These are phyloP conservation scores for Lyophyllum shimeji DNA, from an alignment of 768 basidiomycete species.

Conservation along the genomic window DNA sequence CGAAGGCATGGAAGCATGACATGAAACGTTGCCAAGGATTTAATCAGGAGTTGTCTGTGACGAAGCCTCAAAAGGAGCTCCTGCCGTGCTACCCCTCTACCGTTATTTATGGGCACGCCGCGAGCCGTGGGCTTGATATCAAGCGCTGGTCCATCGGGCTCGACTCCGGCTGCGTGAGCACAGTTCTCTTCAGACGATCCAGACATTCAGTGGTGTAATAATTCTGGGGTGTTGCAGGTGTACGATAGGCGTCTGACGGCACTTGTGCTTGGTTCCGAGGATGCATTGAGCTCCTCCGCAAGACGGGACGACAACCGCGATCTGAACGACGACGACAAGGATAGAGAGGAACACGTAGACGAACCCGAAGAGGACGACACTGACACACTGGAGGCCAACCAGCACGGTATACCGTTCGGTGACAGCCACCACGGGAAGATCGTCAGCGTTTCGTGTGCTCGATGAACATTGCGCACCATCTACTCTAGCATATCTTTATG, in stretches of 20 bases:
- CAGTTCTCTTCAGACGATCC: background rate
- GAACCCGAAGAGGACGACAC: slow-evolving; percentile 19
- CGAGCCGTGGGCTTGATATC: slow-evolving; percentile 75
- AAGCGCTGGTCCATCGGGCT: slow-evolving; percentile 84
- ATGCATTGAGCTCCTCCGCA: background rate
- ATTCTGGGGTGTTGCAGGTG: slow-evolving; percentile 30
- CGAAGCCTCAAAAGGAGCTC: slow-evolving; percentile 21
- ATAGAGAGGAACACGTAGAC: slow-evolving; percentile 17
- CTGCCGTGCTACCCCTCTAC: slow-evolving; percentile 71
- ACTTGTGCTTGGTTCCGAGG: slow-evolving; percentile 53
- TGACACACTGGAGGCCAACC: background rate
- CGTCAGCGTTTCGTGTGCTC: slow-evolving; percentile 48
- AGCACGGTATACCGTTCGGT: slow-evolving; percentile 49
- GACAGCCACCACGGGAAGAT: slow-evolving; percentile 51
- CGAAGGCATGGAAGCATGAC: slow-evolving; percentile 68
- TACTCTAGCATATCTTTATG: background rate
- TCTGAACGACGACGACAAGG: slow-evolving; percentile 12
- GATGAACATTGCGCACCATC: background rate
- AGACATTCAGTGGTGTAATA: background rate
- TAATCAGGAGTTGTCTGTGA: slow-evolving; percentile 17
- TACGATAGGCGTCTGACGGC: slow-evolving; percentile 67
- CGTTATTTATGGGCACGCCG: slow-evolving; percentile 88
- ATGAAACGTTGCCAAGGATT: slow-evolving; percentile 62
- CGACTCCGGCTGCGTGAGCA: slow-evolving; percentile 82
- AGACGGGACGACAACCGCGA: slow-evolving; percentile 18